Evolutionary conservation across 2,329 filamentous ascomycete genomes (phyloP), one percentile per base, ranked within the genome.

Genomic region (Chaetomium olivaceum): DNA sequence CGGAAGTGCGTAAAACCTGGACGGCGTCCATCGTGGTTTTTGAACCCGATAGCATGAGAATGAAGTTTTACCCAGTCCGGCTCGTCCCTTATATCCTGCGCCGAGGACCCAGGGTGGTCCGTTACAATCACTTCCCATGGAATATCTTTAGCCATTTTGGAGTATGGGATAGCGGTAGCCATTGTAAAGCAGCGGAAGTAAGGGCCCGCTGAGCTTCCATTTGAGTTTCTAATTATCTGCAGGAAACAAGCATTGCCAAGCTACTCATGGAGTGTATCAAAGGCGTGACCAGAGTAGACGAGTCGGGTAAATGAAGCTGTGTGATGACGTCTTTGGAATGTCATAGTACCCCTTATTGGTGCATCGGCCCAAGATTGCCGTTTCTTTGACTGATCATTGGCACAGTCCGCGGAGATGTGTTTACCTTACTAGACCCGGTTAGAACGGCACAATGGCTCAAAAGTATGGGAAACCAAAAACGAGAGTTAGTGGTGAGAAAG

Each of bases 41-140:
- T 58, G 62, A 65, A 61, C 0, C 65, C 67, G n/a, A 68, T 67
- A 11, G 61, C 43, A 19, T 65, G 64, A 7, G 64, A 46, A 7
- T 57, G 62, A 2, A 63, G 59, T 4, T 57, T 46, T 16, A 33
- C 43, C 65, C 67, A 68, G 5, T 65, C 52, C 0, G 67, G 67
- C 19, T 68, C 65, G 16, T 50, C 50, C 1, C 14, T 21, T 27
- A 67, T 65, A n/a, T 67, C 67, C 6, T 65, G 52, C 31, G 46
- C 52, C 2, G 62, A 65, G 16, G 67, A 69, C 4, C 66, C 67
- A 11, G 67, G 65, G 52, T 68, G 67, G 55, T 58, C 54, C 7
- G 36, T 61, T 1, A 68, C 59, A 4, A 43, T 62, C 23, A 69
- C 50, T 23, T 62, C 36, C 61, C 63, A 67, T 7, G 61, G 65